Evolutionary conservation across 805 yeast genomes (phyloP), one percentile per base, ranked within the genome.

Genomic region (Naumovozyma dairenensis): DNA sequence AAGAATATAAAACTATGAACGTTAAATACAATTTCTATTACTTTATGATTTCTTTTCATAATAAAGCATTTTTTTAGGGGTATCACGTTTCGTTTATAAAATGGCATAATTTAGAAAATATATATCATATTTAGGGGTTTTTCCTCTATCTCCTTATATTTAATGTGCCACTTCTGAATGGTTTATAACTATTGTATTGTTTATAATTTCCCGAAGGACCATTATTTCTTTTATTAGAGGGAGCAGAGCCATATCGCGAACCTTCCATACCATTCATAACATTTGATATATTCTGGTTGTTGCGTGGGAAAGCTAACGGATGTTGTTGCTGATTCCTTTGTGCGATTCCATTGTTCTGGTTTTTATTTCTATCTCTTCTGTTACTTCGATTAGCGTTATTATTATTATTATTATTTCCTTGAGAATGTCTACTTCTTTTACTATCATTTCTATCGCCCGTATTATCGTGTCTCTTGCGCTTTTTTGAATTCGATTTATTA

Each of bases 251-350:
- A 33, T 51, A 51, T 17, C 58, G 42, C 8, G 56, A 37, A 19
- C 37, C 45, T 17, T 39, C 34, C 43, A 48, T 39, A 16, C 32
- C 26, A 12, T 34, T 36, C 2, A 35, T 29, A 14, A 28, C 14
- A 12, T 43, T 36, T 12, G 40, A 9, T 20, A 32, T 34, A 14
- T 31, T 31, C 16, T 32, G 38, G 33, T 43, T 44, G n/a, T 41
- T 39, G 16, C 54, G 49, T 24, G 57, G 57, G 31, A 51, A 53
- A 33, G 49, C 54, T 16, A 53, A 33, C 3, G 59, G 55, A 40
- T 51, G 55, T 5, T 13, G n/a, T n/a, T n/a, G n/a, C n/a, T n/a
- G n/a, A n/a, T n/a, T n/a, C n/a, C n/a, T n/a, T n/a, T n/a, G 21
- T 19, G 29, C 37, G 21, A 43, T 38, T 24, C 36, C 35, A 33